Evolutionary conservation across 1,284 basidiomycete species (phyloP).

Genomic region (Ganoderma sinense): DNA sequence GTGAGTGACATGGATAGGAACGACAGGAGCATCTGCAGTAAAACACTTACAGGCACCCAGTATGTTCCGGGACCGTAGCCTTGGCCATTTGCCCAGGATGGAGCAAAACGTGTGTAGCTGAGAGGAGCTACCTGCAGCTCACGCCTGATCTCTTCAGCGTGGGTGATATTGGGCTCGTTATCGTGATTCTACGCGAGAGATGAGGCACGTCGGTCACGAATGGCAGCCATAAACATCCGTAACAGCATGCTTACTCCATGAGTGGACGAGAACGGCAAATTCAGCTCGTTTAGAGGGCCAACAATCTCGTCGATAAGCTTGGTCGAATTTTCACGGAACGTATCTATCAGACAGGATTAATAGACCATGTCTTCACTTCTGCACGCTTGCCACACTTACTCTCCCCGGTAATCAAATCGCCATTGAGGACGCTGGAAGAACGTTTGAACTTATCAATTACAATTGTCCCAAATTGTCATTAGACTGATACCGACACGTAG

Average conservation of each 20-base stretch:
- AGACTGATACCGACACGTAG: constrained; percentile 58
- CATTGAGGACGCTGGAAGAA: constrained; percentile 54
- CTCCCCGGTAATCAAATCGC: constrained; percentile 74
- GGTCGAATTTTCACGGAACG: constrained; percentile 53
- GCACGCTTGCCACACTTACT: constrained; percentile 43
- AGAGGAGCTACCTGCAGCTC: constrained; percentile 63
- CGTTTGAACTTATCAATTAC: background rate
- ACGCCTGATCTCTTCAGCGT: constrained; percentile 62
- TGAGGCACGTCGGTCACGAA: background rate
- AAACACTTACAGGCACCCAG: constrained; percentile 67
- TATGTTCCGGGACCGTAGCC: constrained; percentile 69
- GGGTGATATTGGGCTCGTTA: constrained; percentile 72
- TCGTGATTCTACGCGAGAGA: constrained; percentile 64
- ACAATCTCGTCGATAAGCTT: constrained; percentile 44
- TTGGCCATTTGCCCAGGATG: constrained; percentile 63
- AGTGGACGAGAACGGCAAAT: constrained; percentile 47
- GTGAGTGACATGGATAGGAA: background rate
- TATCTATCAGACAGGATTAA: constrained; percentile 49
- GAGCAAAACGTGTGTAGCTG: constrained; percentile 68
- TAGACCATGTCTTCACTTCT: background rate
- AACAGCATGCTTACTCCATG: constrained; percentile 53
- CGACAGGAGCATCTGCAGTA: background rate
- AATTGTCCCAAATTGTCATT: background rate
- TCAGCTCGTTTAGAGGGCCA: constrained; percentile 42
- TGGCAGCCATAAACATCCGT: background rate